Conservation (phyloP, 2,329 filamentous ascomycete species). For the Sclerotinia borealis region DNA sequence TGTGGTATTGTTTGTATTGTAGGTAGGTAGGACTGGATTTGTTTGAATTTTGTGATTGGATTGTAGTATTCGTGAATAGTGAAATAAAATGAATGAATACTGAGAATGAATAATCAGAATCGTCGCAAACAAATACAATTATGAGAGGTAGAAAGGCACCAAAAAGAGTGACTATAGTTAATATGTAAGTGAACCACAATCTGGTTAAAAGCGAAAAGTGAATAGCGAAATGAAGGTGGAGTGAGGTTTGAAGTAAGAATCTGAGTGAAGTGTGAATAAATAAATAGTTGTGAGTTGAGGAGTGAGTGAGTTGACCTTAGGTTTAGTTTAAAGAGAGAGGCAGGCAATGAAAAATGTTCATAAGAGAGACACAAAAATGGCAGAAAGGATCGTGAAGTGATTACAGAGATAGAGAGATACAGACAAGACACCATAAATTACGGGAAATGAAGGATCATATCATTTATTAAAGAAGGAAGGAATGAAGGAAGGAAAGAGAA, state of each 20-base stretch:
- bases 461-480: background rate
- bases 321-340: background rate
- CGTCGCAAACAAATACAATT: background rate
- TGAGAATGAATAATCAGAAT: background rate
- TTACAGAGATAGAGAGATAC: too few species aligned
- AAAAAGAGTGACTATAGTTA: slow-evolving; percentile 3
- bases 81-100: background rate
- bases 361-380: background rate
- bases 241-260: background rate
- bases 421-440: too few species aligned
- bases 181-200: background rate
- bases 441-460: background rate
- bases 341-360: background rate
- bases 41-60: background rate
- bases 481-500: background rate
- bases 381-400: background rate
- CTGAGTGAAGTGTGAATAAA: background rate
- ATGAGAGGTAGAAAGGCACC: background rate
- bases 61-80: background rate
- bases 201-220: background rate
- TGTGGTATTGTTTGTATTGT: background rate
- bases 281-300: background rate
- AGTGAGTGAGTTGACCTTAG: too few species aligned
- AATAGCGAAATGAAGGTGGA: background rate
- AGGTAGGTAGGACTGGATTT: background rate